These are phyloP conservation scores for Scleromitrula shiraiana DNA, from an alignment of 2,329 filamentous ascomycete species.

Conservation along the genomic window DNA sequence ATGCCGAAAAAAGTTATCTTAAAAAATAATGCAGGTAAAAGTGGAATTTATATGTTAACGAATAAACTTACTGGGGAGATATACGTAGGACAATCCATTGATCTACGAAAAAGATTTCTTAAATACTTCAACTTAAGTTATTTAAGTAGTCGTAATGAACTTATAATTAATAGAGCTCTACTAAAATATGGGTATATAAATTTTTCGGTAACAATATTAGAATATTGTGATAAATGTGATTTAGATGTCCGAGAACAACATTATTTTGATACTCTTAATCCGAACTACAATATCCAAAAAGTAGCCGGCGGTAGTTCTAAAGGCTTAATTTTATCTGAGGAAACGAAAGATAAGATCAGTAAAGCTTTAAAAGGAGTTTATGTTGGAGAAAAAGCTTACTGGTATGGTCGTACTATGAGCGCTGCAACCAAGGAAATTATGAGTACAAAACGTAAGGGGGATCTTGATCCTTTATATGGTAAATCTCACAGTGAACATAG, in stretches of 20 bases:
- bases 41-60: not conserved
- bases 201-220: not conserved
- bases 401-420: not conserved
- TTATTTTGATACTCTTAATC: not conserved
- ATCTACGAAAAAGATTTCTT: not conserved
- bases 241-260: not conserved
- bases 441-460: not conserved
- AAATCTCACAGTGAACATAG: not conserved
- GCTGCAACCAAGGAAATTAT: not conserved
- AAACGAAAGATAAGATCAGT: not conserved
- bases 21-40: not conserved
- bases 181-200: constrained; percentile 1
- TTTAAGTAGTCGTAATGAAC: not conserved
- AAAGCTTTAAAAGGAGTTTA: not conserved
- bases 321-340: not conserved
- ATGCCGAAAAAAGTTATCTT: not conserved
- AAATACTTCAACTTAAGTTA: not conserved
- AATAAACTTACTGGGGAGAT: not conserved
- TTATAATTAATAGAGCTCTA: not conserved
- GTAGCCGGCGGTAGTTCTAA: not conserved
- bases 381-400: not conserved
- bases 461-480: not conserved
- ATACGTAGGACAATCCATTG: not conserved
- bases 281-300: not conserved
- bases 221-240: not conserved